phyloP scores from a whole-genome alignment of 2,329 filamentous ascomycete species.

The Aureobasidium sp. region DNA sequence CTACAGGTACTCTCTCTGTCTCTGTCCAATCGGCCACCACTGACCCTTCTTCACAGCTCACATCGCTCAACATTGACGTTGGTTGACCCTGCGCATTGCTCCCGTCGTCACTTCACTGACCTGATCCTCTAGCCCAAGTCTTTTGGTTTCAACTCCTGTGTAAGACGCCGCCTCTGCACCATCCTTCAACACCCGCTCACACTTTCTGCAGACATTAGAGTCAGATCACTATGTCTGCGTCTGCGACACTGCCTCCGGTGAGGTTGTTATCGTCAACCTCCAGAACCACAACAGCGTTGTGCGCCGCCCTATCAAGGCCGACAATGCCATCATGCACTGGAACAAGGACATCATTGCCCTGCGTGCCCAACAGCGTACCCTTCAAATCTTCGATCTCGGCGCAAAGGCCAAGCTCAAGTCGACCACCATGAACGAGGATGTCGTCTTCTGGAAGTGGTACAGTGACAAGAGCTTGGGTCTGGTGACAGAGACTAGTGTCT shows the following conservation, averaged over 20 bases:
- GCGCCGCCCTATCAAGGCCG: constrained; percentile 91
- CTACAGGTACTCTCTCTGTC: constrained; percentile 56
- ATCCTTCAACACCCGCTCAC: constrained; percentile 20
- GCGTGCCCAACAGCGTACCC: constrained; percentile 85
- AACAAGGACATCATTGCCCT: constrained; percentile 91
- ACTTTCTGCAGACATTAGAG: constrained; percentile 73
- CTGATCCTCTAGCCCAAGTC: constrained; percentile 48
- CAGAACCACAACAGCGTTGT: constrained; percentile 97
- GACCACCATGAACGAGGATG: constrained; percentile 91
- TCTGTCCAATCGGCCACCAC: constrained; percentile 29
- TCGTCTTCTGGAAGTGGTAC: constrained; percentile 99
- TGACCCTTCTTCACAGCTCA: constrained; percentile 31
- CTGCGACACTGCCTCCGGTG: constrained; percentile 75
- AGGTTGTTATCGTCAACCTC: constrained; percentile 95
- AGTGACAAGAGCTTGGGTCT: constrained; percentile 81
- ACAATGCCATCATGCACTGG: constrained; percentile 99
- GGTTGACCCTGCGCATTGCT: constrained; percentile 23
- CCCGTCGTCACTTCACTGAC: constrained; percentile 12
- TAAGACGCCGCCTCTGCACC: constrained; percentile 42
- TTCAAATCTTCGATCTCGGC: constrained; percentile 95
- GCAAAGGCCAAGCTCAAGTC: constrained; percentile 96
- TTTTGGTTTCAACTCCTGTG: constrained; percentile 83
- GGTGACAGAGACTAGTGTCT: constrained; percentile 84
- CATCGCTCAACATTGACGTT: constrained; percentile 43
- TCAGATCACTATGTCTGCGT: constrained; percentile 96